phyloP scores from a whole-genome alignment of 2,329 filamentous ascomycete species.

The Fusarium napiforme region DNA sequence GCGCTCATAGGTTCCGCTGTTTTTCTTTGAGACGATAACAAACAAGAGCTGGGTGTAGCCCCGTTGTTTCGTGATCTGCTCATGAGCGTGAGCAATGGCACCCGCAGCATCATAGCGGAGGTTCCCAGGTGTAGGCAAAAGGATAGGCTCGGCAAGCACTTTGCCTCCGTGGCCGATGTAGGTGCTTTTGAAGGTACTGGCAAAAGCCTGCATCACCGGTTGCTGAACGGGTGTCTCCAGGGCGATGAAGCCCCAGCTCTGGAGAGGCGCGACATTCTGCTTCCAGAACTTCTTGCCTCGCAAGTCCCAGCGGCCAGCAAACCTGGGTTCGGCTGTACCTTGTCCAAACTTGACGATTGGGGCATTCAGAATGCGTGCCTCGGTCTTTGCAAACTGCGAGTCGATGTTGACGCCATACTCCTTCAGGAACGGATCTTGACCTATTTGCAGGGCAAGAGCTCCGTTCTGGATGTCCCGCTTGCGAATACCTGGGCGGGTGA shows the following conservation, averaged over 20 bases:
- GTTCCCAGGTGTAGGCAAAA: slow-evolving; percentile 46
- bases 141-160: slow-evolving; percentile 51
- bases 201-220: slow-evolving; percentile 47
- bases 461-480: slow-evolving; percentile 67
- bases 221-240: slow-evolving; percentile 66
- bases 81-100: slow-evolving; percentile 57
- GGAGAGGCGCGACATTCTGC: slow-evolving; percentile 70
- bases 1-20: slow-evolving; percentile 78
- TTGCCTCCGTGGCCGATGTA: slow-evolving; percentile 64
- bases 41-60: slow-evolving; percentile 80
- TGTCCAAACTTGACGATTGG: slow-evolving; percentile 77
- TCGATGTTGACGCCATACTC: slow-evolving; percentile 81
- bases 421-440: slow-evolving; percentile 76
- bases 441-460: slow-evolving; percentile 70
- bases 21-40: slow-evolving; percentile 78
- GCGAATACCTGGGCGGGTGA: slow-evolving; percentile 78
- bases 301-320: slow-evolving; percentile 85
- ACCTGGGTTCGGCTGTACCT: slow-evolving; percentile 68
- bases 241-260: slow-evolving; percentile 79
- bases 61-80: slow-evolving; percentile 64
- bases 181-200: slow-evolving; percentile 55
- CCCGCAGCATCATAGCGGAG: slow-evolving; percentile 58
- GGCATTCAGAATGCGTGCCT: slow-evolving; percentile 76
- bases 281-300: slow-evolving; percentile 79
- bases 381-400: slow-evolving; percentile 69